Percentiles rank a stretch among this genome's conserved stretches.
Conservation (phyloP, 441 rosid species). For the Croton laevigatus region DNA sequence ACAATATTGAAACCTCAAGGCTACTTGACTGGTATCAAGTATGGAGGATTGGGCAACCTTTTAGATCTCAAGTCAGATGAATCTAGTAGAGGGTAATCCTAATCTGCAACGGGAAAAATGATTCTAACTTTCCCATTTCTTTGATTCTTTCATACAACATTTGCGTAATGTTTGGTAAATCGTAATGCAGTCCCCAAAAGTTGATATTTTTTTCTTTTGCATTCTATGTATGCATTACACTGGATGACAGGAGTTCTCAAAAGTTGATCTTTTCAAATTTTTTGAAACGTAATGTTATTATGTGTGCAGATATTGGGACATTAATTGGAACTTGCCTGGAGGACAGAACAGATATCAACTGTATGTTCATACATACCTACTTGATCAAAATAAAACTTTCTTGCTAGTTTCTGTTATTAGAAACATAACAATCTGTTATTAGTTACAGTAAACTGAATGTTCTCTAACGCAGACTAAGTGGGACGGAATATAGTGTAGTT, state of each 20-base stretch:
- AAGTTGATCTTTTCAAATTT: background rate
- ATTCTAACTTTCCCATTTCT: background rate
- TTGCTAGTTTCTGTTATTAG: background rate
- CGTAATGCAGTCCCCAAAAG: no score
- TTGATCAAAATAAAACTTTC: background rate
- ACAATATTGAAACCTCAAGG: slow-evolving; percentile 36
- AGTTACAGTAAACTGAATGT: background rate
- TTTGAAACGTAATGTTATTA: background rate
- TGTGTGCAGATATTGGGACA: slow-evolving; percentile 39
- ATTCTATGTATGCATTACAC: no score
- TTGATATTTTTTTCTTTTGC: no score
- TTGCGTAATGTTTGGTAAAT: no score
- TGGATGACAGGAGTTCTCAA: background rate
- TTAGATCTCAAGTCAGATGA: slow-evolving; percentile 34
- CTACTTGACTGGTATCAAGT: slow-evolving; percentile 29
- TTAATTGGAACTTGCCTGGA: slow-evolving; percentile 37
- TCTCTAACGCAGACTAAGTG: slow-evolving; percentile 24
- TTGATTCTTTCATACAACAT: background rate
- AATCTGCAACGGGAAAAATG: background rate
- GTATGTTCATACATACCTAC: slow-evolving; percentile 19
- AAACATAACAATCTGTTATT: background rate
- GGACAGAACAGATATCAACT: slow-evolving; percentile 28
- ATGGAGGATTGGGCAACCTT: slow-evolving; percentile 40
- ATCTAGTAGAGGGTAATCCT: slow-evolving; percentile 37
- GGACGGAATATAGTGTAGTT: slow-evolving; percentile 28